Conservation (phyloP, 2,329 filamentous ascomycete genomes). For the Fusarium subglutinans region DNA sequence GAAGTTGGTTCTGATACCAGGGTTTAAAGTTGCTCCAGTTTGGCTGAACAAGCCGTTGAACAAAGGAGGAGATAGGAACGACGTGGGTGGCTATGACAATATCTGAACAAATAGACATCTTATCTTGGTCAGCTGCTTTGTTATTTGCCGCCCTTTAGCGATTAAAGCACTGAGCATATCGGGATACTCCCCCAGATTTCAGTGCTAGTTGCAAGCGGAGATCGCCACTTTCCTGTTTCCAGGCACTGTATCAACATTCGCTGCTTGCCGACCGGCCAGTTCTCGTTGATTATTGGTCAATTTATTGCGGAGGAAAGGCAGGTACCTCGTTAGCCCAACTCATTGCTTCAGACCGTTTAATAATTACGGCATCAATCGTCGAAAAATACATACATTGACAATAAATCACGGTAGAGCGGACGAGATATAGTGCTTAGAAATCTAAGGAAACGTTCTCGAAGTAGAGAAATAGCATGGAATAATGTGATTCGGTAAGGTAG, state of each 20-base stretch:
- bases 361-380: neutral
- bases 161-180: constrained; percentile 17
- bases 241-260: constrained; percentile 13
- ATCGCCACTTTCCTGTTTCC: constrained; percentile 46
- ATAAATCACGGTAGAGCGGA: neutral
- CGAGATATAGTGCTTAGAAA: neutral
- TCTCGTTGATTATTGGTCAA: constrained; percentile 10
- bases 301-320: neutral
- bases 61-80: neutral
- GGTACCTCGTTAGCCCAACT: neutral
- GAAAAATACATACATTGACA: neutral
- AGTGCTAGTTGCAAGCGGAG: constrained; percentile 40
- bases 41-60: neutral
- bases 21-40: neutral
- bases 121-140: constrained; percentile 24
- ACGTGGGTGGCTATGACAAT: neutral
- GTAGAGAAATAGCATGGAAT: neutral
- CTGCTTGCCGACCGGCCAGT: constrained; percentile 24
- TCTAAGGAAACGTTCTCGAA: neutral
- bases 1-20: constrained; percentile 3
- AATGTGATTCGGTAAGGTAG: neutral
- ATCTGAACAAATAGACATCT: neutral
- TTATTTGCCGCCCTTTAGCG: constrained; percentile 24
- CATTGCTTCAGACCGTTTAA: neutral
- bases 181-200: constrained; percentile 19